Evolutionary conservation across 257 asterid genomes (phyloP).

Genomic region (Coffea canephora): DNA sequence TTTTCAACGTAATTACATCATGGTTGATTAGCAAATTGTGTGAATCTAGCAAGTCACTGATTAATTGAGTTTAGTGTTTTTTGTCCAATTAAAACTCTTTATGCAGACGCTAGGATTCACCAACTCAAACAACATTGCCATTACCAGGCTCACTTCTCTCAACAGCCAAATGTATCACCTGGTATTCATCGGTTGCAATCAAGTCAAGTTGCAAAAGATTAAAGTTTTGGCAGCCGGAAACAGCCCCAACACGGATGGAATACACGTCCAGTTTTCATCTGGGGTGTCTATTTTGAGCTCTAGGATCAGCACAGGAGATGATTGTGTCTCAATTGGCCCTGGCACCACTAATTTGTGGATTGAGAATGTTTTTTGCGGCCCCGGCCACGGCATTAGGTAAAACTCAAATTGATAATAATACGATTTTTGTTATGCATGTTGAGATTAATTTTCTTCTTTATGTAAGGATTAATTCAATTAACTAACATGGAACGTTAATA

Average conservation of each 20-base stretch:
- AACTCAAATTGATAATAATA: neutral
- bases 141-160: constrained; percentile 22
- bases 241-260: constrained; percentile 37
- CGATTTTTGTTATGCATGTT: neutral
- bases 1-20: too few species aligned
- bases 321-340: constrained; percentile 34
- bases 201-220: constrained; percentile 20
- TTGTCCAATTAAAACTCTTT: too few species aligned
- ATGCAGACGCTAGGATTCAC: constrained; percentile 31
- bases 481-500: too few species aligned
- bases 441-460: too few species aligned
- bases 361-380: constrained; percentile 29
- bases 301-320: constrained; percentile 34
- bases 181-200: constrained; percentile 24
- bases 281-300: constrained; percentile 21
- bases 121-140: constrained; percentile 24
- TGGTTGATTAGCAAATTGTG: too few species aligned
- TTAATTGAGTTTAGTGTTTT: neutral
- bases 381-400: constrained; percentile 41
- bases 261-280: constrained; percentile 34
- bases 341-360: constrained; percentile 33
- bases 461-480: neutral
- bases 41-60: neutral
- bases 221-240: constrained; percentile 23
- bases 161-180: constrained; percentile 36